Conservation (phyloP, 2,329 filamentous ascomycete genomes). For the Amylocarpus encephaloides region DNA sequence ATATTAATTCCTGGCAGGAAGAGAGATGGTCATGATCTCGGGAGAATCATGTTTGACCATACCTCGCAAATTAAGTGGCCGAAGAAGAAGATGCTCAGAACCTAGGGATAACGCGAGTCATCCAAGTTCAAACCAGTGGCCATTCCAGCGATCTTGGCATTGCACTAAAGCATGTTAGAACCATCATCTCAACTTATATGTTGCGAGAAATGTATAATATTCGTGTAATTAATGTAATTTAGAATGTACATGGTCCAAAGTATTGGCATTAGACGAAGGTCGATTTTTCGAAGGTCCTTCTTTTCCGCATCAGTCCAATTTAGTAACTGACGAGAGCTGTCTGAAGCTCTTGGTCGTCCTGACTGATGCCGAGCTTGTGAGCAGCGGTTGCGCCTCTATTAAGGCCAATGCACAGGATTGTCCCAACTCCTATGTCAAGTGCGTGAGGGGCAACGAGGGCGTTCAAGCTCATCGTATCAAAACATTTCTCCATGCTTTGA, state of each 20-base stretch:
- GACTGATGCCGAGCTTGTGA: slow-evolving; percentile 5
- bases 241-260: slow-evolving; percentile 49
- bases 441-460: too few relatives aligned
- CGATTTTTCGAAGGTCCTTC: slow-evolving; percentile 43
- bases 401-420: not conserved
- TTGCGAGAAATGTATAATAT: slow-evolving; percentile 33
- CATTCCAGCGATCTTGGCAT: slow-evolving; percentile 48
- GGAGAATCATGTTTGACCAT: slow-evolving; percentile 43
- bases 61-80: slow-evolving; percentile 44
- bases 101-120: slow-evolving; percentile 16
- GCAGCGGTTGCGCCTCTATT: slow-evolving; percentile 2
- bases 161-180: slow-evolving; percentile 30
- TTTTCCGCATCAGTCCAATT: slow-evolving; percentile 26
- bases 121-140: slow-evolving; percentile 40
- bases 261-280: slow-evolving; percentile 45
- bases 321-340: slow-evolving; percentile 26
- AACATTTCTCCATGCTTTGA: not conserved
- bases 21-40: slow-evolving; percentile 37
- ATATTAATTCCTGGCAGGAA: slow-evolving; percentile 40
- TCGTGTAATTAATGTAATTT: slow-evolving; percentile 47
- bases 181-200: not conserved
- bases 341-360: slow-evolving; percentile 20
- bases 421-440: too few relatives aligned
- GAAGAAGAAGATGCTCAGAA: slow-evolving; percentile 39
- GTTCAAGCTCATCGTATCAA: not conserved